Evolutionary conservation across 495 filamentous ascomycete genomes (phyloP).

Genomic region (Daldinia decipiens): DNA sequence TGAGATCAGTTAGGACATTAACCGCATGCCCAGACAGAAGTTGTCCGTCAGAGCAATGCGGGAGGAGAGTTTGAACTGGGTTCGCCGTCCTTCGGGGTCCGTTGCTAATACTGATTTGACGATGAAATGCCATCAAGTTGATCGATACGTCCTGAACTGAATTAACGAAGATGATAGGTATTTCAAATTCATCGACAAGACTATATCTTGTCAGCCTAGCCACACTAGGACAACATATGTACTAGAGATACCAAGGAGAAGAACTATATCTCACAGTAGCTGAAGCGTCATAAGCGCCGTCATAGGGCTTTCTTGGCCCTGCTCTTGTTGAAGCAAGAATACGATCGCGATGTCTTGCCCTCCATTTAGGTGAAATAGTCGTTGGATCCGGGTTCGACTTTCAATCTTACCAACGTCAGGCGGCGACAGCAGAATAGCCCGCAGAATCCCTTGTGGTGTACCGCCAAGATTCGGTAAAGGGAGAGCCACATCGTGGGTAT

Average conservation of each 20-base stretch:
- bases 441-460: slow-evolving; percentile 47
- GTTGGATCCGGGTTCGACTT: slow-evolving; percentile 56
- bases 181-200: slow-evolving; percentile 38
- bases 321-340: slow-evolving; percentile 59
- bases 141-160: slow-evolving; percentile 41
- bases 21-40: slow-evolving; percentile 54
- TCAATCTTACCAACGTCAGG: slow-evolving; percentile 50
- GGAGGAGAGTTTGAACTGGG: slow-evolving; percentile 54
- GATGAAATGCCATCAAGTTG: slow-evolving; percentile 46
- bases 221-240: not conserved
- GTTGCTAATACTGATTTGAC: slow-evolving; percentile 33
- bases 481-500: slow-evolving; percentile 66
- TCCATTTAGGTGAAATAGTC: slow-evolving; percentile 57
- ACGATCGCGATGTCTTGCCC: slow-evolving; percentile 59
- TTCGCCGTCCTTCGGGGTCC: slow-evolving; percentile 23
- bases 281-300: slow-evolving; percentile 57
- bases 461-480: slow-evolving; percentile 39
- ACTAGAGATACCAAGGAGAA: not conserved
- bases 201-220: slow-evolving; percentile 34
- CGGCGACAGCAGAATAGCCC: slow-evolving; percentile 64
- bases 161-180: slow-evolving; percentile 53
- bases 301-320: slow-evolving; percentile 44
- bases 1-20: slow-evolving; percentile 62
- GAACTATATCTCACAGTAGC: slow-evolving; percentile 46
- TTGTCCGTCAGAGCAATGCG: slow-evolving; percentile 54